Conservation (phyloP, 139 green algal species). For the Ettlia oleoabundans region DNA sequence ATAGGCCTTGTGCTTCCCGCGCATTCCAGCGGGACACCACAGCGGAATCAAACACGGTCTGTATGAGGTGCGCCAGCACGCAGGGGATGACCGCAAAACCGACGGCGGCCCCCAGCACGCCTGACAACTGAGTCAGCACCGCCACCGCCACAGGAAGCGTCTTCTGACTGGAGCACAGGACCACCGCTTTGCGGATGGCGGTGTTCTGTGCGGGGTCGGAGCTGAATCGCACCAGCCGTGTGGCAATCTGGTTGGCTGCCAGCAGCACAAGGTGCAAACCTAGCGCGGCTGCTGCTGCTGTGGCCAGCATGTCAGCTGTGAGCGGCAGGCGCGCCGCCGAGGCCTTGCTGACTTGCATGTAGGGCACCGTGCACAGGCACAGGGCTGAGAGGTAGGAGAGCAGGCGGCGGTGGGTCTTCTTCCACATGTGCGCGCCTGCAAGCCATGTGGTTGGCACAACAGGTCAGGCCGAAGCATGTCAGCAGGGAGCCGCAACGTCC, state of each 20-base stretch:
- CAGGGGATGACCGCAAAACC: constrained; percentile 64
- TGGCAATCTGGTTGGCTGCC: constrained; percentile 47
- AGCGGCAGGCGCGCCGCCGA: constrained; percentile 35
- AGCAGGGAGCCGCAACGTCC: too few species aligned
- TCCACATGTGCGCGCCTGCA: constrained; percentile 51
- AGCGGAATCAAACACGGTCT: constrained; percentile 63
- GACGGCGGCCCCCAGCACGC: constrained; percentile 22
- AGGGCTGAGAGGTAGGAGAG: constrained; percentile 53
- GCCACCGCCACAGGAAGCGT: constrained; percentile 72
- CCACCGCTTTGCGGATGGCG: constrained; percentile 52
- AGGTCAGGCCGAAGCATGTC: too few species aligned
- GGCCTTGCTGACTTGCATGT: constrained; percentile 77
- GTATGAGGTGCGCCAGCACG: constrained; percentile 61
- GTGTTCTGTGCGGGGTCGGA: constrained; percentile 9
- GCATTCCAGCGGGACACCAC: constrained; percentile 57
- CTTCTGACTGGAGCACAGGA: constrained; percentile 63
- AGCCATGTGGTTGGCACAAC: background rate
- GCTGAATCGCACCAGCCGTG: constrained; percentile 11
- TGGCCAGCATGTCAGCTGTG: constrained; percentile 12
- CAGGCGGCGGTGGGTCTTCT: constrained; percentile 50
- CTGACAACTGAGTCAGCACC: constrained; percentile 56
- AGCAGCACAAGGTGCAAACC: constrained; percentile 60
- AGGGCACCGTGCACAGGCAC: constrained; percentile 75
- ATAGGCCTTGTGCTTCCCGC: constrained; percentile 16
- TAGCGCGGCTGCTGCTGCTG: constrained; percentile 41